phyloP scores from a whole-genome alignment of 352 stramenopile species.

The Poterioochromonas sp. region DNA sequence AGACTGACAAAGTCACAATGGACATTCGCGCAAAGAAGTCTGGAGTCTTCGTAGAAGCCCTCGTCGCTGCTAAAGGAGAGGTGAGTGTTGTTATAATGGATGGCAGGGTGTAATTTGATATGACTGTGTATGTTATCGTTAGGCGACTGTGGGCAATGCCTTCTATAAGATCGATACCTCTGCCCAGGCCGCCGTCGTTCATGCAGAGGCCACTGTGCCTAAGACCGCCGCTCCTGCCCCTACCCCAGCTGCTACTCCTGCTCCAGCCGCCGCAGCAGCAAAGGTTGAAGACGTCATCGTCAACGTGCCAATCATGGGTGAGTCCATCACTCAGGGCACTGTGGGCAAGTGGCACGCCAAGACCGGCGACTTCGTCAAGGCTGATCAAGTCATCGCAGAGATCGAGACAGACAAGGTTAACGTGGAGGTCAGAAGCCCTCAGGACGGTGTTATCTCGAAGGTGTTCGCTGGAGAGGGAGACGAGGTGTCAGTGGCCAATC shows the following conservation, averaged over 20 bases:
- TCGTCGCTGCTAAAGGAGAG: constrained; percentile 39
- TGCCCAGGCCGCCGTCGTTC: background rate
- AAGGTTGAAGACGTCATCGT: background rate
- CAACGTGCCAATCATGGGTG: constrained; percentile 49
- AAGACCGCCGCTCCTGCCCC: background rate
- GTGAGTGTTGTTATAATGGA: constrained; percentile 17
- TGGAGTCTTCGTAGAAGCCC: constrained; percentile 40
- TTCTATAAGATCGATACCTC: constrained; percentile 18
- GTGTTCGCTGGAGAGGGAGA: constrained; percentile 86
- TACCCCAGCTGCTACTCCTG: background rate
- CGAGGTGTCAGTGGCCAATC: constrained; percentile 83
- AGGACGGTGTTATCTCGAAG: constrained; percentile 77
- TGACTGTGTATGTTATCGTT: too few species aligned
- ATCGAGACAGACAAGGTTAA: constrained; percentile 98
- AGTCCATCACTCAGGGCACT: constrained; percentile 91
- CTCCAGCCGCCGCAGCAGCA: background rate
- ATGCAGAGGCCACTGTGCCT: background rate
- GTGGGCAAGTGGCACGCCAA: constrained; percentile 78
- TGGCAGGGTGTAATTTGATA: background rate
- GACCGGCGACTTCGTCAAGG: constrained; percentile 84
- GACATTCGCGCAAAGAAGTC: constrained; percentile 42
- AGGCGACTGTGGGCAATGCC: background rate
- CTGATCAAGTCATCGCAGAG: constrained; percentile 89
- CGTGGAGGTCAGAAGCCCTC: constrained; percentile 76
- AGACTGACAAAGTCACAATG: constrained; percentile 50